Evolutionary conservation across 2,329 filamentous ascomycete genomes (phyloP).

Genomic region (Biscogniauxia mediterranea): DNA sequence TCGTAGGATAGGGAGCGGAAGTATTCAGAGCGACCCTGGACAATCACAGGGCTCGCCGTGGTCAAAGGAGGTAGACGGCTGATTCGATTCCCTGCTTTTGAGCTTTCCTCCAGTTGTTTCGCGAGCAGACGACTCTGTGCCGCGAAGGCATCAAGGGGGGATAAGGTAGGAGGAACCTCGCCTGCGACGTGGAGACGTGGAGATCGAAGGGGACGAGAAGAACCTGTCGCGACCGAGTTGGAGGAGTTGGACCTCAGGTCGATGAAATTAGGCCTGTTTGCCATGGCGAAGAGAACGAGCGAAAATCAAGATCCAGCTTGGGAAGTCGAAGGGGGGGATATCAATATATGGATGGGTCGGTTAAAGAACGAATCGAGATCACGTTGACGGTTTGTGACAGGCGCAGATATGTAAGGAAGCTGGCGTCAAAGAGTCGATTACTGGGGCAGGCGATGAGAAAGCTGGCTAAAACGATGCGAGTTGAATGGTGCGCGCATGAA

Average conservation of each 20-base stretch:
- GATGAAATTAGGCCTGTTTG: slow-evolving; percentile 55
- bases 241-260: slow-evolving; percentile 60
- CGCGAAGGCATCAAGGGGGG: slow-evolving; percentile 92
- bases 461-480: not conserved
- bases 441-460: not conserved
- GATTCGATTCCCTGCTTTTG: slow-evolving; percentile 71
- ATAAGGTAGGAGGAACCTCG: slow-evolving; percentile 83
- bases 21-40: slow-evolving; percentile 74
- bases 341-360: not conserved
- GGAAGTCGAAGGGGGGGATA: not conserved
- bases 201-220: slow-evolving; percentile 61
- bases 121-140: slow-evolving; percentile 86
- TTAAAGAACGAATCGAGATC: not conserved
- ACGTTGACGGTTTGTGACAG: not conserved
- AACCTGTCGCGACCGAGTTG: slow-evolving; percentile 43
- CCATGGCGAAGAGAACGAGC: slow-evolving; percentile 40
- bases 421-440: not conserved
- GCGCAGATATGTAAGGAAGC: not conserved
- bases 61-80: slow-evolving; percentile 83
- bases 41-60: slow-evolving; percentile 74
- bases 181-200: slow-evolving; percentile 75
- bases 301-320: not conserved
- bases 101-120: slow-evolving; percentile 78
- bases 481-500: not conserved
- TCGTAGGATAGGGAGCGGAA: slow-evolving; percentile 74